Evolutionary conservation across 2,329 filamentous ascomycete genomes (phyloP), one percentile per base, ranked within the genome.

Genomic region (Fusarium cyanostomum): DNA sequence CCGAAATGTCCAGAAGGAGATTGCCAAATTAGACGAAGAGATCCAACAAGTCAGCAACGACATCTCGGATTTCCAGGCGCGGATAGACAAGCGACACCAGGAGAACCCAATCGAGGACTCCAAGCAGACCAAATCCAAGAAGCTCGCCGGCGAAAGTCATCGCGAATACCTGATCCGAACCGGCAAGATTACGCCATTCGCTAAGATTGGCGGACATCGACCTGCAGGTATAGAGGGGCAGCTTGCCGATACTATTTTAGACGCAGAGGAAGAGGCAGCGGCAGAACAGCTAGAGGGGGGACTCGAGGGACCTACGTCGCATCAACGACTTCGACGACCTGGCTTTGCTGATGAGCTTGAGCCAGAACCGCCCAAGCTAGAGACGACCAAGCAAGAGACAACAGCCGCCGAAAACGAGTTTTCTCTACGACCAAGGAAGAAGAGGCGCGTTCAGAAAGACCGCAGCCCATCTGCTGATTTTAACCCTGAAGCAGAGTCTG

Each of bases 161-260:
- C 87, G 94, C 46, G 94, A 97, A 42, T 99, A 91, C 73, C 84
- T 99, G 42, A 95, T 99, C 44, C 88, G 95, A 26, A 99, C 94
- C 0, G 95, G 95, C 60, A 98, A 98, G 78, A 98, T 99, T 67
- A 99, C 95, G 0, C 95, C 95, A 0, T 99, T 99, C 72, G 91
- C 93, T 8, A 91, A 89, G 63, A 85, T 96, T 68, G 87, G 87
- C 24, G 83, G 86, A 12, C 82, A 86, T n/a, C 79, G 88, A 2
- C 82, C 82, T 4, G 81, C 86, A 26, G 86, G 84, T 4, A 82
- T 88, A 3, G 83, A 89, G 39, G 89, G 89, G 2, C 89, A 89
- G 58, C 80, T 97, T 13, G 89, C 90, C 10, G 89, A 94, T 71
- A 90, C 89, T 3, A 84, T 97, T 56, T 80, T 94, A 12, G 92